Conservation (phyloP, 2,329 filamentous ascomycete species). For the Fusarium keratoplasticum region DNA sequence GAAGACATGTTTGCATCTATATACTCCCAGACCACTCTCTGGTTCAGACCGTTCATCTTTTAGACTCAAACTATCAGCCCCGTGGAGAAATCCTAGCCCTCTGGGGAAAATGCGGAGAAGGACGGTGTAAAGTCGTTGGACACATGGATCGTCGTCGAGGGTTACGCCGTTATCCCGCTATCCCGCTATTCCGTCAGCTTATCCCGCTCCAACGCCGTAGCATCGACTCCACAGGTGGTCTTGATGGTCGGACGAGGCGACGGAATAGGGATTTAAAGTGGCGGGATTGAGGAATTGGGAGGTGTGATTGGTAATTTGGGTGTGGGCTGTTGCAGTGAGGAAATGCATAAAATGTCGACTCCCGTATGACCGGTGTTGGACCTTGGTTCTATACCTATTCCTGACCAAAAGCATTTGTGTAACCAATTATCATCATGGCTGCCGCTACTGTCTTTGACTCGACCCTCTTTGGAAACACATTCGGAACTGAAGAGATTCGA, state of each 20-base stretch:
- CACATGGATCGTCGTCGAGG: background rate
- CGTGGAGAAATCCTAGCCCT: slow-evolving; percentile 1
- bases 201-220: slow-evolving; percentile 13
- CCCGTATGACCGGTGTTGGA: background rate
- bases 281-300: background rate
- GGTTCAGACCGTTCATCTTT: background rate
- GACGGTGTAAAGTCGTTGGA: background rate
- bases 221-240: background rate
- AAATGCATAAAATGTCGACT: slow-evolving; percentile 12
- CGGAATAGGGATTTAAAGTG: slow-evolving; percentile 1
- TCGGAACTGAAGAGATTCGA: slow-evolving; percentile 65
- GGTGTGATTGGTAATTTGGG: background rate
- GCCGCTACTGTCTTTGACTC: slow-evolving; percentile 55
- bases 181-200: slow-evolving; percentile 24
- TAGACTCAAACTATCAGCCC: background rate
- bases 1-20: slow-evolving; percentile 3
- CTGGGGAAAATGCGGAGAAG: slow-evolving; percentile 14
- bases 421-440: slow-evolving; percentile 10
- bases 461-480: slow-evolving; percentile 62
- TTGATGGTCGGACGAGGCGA: background rate
- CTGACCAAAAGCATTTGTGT: background rate
- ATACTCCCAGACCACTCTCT: background rate
- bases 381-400: background rate
- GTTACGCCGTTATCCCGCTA: slow-evolving; percentile 18
- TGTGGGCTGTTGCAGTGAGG: background rate